Base-by-base conservation (phyloP, 352 stramenopile species). In the Sclerospora graminicola region DNA sequence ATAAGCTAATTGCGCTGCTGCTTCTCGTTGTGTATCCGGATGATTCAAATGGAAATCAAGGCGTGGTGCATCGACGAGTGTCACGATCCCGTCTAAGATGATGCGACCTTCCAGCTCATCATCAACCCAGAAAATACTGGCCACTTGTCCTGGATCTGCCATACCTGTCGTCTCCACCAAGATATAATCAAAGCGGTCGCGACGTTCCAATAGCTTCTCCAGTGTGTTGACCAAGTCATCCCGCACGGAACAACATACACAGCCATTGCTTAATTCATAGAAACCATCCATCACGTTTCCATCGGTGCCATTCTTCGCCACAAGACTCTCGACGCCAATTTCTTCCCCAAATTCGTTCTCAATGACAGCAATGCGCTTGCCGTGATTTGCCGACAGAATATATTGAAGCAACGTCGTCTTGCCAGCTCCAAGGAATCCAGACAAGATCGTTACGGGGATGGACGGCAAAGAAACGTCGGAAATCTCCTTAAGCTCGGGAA, bases 341-440 rank as follows among this genome's bases (percentile, higher is more conserved):
- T 98, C 82, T 37, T 96, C 89, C 24, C 95, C 96, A 60, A 99
- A 98, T 60, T 99, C 96, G 69, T 99, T 99, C 64, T 98, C 95
- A 55, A 99, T 98, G 21, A 99, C 94, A 1, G 95, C 93, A 43
- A 99, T 94, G 50, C 89, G 92, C 63, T 92, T 95, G 11, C 89
- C 92, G 48, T 98, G 92, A 4, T 52, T 48, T 19, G 83, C 88
- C 11, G 76, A 86, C 20, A 99, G 58, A 35, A 99, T 98, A 54
- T 96, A 89, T 63, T 97, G 95, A n/a, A 99, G 76, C 18, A 99
- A 69, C 15, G 95, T 98, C 24, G 96, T 99, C 66, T 99, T 99
- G 13, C 96, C 96, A 5, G 79, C 87, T 8, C 94, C 94, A 5
- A 98, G 57, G 54, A 97, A 98, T 27, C 95, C 95, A 23, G 95